Evolutionary conservation across 1,284 basidiomycete genomes (phyloP), one percentile per base, ranked within the genome.

Genomic region (Cryptococcus depauperatus): DNA sequence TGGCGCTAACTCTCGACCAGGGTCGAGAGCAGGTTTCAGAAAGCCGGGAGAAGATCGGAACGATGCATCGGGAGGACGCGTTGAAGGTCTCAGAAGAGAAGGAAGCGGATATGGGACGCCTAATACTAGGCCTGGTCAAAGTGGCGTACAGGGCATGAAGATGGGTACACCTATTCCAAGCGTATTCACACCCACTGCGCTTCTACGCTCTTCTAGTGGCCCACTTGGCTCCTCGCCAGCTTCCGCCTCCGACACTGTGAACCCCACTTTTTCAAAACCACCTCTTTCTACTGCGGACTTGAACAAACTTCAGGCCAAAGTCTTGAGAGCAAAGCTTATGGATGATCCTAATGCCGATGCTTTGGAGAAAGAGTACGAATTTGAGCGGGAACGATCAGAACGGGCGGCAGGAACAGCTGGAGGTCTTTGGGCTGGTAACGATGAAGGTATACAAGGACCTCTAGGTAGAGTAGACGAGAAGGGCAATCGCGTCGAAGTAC

Each of bases 301-400:
- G 34, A 98, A 98, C 71, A 85, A 83, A 60, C 73, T 98, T 1
- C 92, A 97, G 69, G 95, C 93, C 6, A 84, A 84, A 56, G 90
- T 95, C 1, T 72, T 98, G 14, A 82, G 89, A 16, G 91, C 93
- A 8, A 93, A 87, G 66, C 75, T 98, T 22, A 85, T 85, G 77
- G 71, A 73, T 37, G 75, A 80, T 13, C 76, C 84, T 0, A 78
- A 89, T 58, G 84, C 85, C 5, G 77, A 78, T 25, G 74, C 76
- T 23, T 72, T 97, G 35, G 86, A 95, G 67, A 76, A 76, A 46
- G 82, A 93, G 68, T 96, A 93, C 54, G 88, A 97, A 45, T 71
- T 69, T 18, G 76, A 76, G 60, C 56, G 79, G 26, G 72, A 71
- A 9, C 77, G 74, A 34, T 76, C 79, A 3, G 59, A 63, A 29